These are phyloP conservation scores for Aegilops longissima DNA, from an alignment of 176 grass and related monocot species.

Conservation along the genomic window DNA sequence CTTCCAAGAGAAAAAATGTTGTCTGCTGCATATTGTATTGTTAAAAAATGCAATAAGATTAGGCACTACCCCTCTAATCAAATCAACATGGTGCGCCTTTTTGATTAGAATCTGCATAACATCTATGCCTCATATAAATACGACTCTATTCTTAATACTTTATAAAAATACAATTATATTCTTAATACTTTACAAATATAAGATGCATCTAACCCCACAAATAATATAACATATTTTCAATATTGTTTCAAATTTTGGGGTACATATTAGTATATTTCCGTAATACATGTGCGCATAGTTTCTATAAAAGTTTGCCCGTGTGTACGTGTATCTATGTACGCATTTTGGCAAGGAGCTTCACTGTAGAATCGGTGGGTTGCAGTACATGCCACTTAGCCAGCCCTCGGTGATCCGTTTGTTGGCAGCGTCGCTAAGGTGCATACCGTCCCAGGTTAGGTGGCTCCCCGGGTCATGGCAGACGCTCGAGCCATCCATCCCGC, in stretches of 20 bases:
- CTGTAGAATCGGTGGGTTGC: not conserved
- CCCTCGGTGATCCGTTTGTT: not conserved
- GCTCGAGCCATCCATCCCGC: not conserved
- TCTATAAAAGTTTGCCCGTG: not conserved
- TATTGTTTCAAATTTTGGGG: not conserved
- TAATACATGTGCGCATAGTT: not conserved
- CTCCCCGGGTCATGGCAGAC: not conserved
- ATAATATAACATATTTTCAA: not conserved
- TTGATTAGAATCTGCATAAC: too few relatives aligned
- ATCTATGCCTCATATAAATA: not conserved
- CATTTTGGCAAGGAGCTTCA: not conserved
- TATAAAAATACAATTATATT: too few relatives aligned
- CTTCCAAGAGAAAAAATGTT: too few relatives aligned
- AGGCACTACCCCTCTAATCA: too few relatives aligned
- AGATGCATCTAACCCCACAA: not conserved
- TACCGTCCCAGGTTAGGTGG: not conserved
- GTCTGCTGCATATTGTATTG: too few relatives aligned
- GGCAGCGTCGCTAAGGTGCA: not conserved
- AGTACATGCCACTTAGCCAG: not conserved
- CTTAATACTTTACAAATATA: not conserved
- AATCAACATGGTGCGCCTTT: too few relatives aligned
- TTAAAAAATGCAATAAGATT: too few relatives aligned
- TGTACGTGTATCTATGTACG: not conserved
- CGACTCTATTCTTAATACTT: not conserved
- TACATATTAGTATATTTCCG: not conserved